Percentiles rank a stretch among this genome's conserved stretches.
phyloP scores from a whole-genome alignment of 2,329 filamentous ascomycete species.

The Xylogone sp. region DNA sequence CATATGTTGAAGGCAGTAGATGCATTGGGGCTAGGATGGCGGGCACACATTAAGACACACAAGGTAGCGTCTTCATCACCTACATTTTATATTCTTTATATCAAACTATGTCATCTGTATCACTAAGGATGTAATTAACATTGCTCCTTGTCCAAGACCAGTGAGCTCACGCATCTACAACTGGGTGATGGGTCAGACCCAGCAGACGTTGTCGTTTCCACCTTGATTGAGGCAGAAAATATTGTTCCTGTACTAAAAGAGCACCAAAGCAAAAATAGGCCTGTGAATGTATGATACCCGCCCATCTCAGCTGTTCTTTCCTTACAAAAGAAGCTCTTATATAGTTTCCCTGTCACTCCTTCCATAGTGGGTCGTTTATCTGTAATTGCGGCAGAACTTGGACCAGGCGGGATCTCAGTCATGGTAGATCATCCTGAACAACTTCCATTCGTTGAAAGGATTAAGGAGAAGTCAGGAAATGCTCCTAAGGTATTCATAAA shows the following conservation, averaged over 20 bases:
- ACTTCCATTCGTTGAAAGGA: constrained; percentile 43
- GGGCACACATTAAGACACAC: constrained; percentile 80
- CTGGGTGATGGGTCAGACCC: constrained; percentile 49
- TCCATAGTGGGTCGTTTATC: constrained; percentile 59
- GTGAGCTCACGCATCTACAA: constrained; percentile 63
- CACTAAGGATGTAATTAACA: not conserved
- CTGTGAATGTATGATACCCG: constrained; percentile 50
- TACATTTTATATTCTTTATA: too few species aligned
- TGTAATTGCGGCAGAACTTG: constrained; percentile 50
- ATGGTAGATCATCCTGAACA: constrained; percentile 69
- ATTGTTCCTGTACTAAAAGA: constrained; percentile 57
- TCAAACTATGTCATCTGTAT: too few species aligned
- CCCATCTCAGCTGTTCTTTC: not conserved
- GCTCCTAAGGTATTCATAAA: constrained; percentile 63
- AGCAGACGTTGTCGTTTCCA: constrained; percentile 66
- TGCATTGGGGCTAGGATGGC: constrained; percentile 59
- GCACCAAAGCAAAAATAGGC: constrained; percentile 48
- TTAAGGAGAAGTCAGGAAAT: constrained; percentile 38
- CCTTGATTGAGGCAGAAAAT: constrained; percentile 68
- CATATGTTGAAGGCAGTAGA: constrained; percentile 65
- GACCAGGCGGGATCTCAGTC: constrained; percentile 53
- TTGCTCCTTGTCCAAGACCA: constrained; percentile 45
- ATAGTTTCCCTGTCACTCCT: constrained; percentile 65
- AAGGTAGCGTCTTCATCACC: constrained; percentile 48
- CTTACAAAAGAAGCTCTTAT: constrained; percentile 32